Evolutionary conservation across 2,329 filamentous ascomycete species (phyloP).

Genomic region (Pseudogymnoascus pannorum): DNA sequence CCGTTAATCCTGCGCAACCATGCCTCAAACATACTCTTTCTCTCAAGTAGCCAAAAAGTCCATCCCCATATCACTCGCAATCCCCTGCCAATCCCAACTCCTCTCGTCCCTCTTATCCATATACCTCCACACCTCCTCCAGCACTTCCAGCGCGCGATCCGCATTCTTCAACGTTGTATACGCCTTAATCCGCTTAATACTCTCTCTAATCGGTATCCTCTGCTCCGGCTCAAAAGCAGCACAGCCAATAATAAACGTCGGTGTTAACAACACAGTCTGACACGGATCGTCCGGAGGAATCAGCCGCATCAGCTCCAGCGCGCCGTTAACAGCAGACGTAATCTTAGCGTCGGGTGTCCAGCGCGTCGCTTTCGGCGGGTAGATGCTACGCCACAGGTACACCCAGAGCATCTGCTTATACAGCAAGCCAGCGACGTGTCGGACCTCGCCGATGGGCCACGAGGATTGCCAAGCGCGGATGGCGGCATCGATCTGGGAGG

Average conservation of each 20-base stretch:
- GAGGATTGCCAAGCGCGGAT: conserved; percentile 65
- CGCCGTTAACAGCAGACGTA: conserved; percentile 48
- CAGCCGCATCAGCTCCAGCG: conserved; percentile 45
- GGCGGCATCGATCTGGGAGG: conserved; percentile 66
- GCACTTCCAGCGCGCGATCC: background rate
- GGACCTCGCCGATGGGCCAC: conserved; percentile 50
- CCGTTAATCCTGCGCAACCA: too few species aligned
- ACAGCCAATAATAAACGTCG: conserved; percentile 10
- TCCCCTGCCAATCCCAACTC: conserved; percentile 57
- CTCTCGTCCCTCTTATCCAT: conserved; percentile 36
- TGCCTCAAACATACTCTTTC: background rate
- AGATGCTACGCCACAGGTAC: conserved; percentile 55
- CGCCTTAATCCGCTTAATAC: background rate
- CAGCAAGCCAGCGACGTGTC: conserved; percentile 44
- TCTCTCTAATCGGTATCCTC: conserved; percentile 21
- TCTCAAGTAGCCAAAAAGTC: conserved; percentile 42
- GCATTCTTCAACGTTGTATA: conserved; percentile 17
- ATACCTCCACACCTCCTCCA: conserved; percentile 11
- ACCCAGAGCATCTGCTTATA: conserved; percentile 63
- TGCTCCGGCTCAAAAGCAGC: background rate
- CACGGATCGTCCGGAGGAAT: conserved; percentile 51
- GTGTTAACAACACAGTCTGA: conserved; percentile 36
- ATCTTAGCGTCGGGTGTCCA: conserved; percentile 40
- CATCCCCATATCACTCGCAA: conserved; percentile 45
- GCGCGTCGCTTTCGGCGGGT: conserved; percentile 40